Evolutionary conservation across 1,139 yeast genomes (phyloP).

Genomic region (Nadsonia commutata): DNA sequence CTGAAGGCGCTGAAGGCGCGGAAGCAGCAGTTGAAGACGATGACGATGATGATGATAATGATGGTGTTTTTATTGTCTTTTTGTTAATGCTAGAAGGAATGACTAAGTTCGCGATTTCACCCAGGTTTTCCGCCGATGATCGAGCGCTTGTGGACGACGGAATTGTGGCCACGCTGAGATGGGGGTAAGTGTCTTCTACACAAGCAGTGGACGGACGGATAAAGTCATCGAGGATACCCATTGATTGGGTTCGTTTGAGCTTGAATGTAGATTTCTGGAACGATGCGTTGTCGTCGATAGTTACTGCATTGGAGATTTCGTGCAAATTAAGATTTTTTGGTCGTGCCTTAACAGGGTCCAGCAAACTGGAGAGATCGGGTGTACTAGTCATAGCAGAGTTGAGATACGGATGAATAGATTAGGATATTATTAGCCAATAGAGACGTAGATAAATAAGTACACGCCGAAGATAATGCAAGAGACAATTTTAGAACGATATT

Average conservation of each 20-base stretch:
- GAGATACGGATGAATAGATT: no score
- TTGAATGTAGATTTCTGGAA: slow-evolving; percentile 62
- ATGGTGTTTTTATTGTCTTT: no score
- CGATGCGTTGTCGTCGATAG: slow-evolving; percentile 58
- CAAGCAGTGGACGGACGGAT: slow-evolving; percentile 18
- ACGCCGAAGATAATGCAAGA: no score
- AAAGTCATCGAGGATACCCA: slow-evolving; percentile 67
- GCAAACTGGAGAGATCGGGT: neutral
- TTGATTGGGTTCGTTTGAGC: slow-evolving; percentile 67
- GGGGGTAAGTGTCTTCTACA: slow-evolving; percentile 13
- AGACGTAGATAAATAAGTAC: no score
- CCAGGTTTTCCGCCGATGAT: slow-evolving; percentile 9
- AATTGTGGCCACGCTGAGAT: slow-evolving; percentile 14
- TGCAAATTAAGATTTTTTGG: neutral
- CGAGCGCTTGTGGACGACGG: slow-evolving; percentile 5
- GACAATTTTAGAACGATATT: no score
- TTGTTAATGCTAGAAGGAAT: no score
- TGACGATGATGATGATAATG: no score
- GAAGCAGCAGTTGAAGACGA: no score
- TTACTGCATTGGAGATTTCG: slow-evolving; percentile 33
- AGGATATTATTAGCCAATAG: no score
- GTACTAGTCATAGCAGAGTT: no score
- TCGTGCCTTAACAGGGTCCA: neutral
- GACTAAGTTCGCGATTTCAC: slow-evolving; percentile 11
- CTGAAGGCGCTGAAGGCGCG: no score